phyloP scores from a whole-genome alignment of 129 eudicot genomes.

The Pittosporum tobira region DNA sequence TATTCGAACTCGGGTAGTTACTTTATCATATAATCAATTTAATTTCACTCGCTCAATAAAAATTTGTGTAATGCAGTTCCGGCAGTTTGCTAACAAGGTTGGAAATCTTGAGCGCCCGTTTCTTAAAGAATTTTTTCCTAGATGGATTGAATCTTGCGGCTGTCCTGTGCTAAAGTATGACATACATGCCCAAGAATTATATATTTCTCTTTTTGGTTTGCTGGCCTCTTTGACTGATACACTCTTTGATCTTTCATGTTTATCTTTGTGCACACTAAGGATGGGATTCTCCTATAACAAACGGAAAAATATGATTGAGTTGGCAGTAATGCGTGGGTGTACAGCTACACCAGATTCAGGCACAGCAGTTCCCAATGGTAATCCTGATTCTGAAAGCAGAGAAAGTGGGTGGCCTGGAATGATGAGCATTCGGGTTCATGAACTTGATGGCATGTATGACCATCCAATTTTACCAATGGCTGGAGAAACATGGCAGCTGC shows the following conservation, averaged over 20 bases:
- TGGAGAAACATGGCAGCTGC: conserved; percentile 90
- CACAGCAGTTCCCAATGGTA: conserved; percentile 27
- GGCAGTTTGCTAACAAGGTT: conserved; percentile 85
- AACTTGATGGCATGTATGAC: conserved; percentile 98
- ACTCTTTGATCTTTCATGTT: conserved; percentile 9
- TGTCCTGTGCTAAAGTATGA: conserved; percentile 88
- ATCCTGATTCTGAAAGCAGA: conserved; percentile 52
- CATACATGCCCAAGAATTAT: conserved; percentile 1
- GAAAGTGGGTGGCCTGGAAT: conserved; percentile 98
- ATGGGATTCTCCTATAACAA: conserved; percentile 94
- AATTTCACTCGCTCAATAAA: neutral
- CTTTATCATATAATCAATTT: conserved; percentile 2
- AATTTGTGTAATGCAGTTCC: conserved; percentile 51
- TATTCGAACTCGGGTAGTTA: neutral
- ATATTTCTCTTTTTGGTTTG: neutral
- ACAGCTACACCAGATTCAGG: conserved; percentile 55
- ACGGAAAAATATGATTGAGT: conserved; percentile 75
- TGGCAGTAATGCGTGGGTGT: conserved; percentile 84
- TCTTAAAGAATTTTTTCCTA: conserved; percentile 89
- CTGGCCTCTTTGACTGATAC: conserved; percentile 20
- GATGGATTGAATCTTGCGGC: conserved; percentile 93
- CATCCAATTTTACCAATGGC: conserved; percentile 97
- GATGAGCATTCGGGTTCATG: conserved; percentile 97
- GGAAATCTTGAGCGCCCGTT: conserved; percentile 99
- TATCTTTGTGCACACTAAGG: conserved; percentile 32